A percentile compares a stretch with the other conserved stretches of the same genome.
phyloP scores from a whole-genome alignment of 108 stramenopile genomes.

The Licmophora abbreviata region DNA sequence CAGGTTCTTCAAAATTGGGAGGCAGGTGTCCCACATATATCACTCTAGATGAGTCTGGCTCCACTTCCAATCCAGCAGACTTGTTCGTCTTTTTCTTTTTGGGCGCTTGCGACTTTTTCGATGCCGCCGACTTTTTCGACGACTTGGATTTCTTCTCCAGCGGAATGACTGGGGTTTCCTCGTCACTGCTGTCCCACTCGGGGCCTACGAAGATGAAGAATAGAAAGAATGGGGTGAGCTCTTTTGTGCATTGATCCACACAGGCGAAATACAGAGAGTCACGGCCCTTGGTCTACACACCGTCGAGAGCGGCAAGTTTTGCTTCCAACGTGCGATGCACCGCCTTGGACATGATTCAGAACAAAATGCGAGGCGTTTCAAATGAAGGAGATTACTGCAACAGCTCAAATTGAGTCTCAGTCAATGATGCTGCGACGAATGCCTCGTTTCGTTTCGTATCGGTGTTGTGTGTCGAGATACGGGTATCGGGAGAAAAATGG shows the following conservation, averaged over 20 bases:
- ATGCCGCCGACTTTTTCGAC: conserved; percentile 15
- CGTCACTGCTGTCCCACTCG: conserved; percentile 61
- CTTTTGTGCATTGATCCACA: not conserved
- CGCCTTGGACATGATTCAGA: conserved; percentile 66
- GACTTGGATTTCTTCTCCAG: conserved; percentile 10
- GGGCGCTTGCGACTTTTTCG: conserved; percentile 20
- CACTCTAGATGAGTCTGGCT: conserved; percentile 41
- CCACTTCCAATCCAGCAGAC: conserved; percentile 11
- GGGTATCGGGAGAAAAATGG: too few relatives aligned
- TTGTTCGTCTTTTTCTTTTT: conserved; percentile 22
- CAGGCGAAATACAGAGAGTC: not conserved
- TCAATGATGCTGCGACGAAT: too few relatives aligned
- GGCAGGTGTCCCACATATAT: conserved; percentile 97
- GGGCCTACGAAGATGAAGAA: conserved; percentile 16
- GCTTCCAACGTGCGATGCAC: conserved; percentile 58
- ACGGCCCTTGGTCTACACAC: conserved; percentile 20
- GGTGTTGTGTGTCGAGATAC: too few relatives aligned
- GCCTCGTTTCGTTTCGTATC: too few relatives aligned
- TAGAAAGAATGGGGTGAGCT: not conserved
- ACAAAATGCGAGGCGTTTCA: too few relatives aligned
- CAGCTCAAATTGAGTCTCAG: too few relatives aligned
- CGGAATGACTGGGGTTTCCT: conserved; percentile 23
- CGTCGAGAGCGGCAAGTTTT: conserved; percentile 57
- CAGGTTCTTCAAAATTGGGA: conserved; percentile 87
- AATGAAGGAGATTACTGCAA: too few relatives aligned